A percentile compares a stretch with the other conserved stretches of the same genome.
These are phyloP conservation scores for Vanrija humicola DNA, from an alignment of 1,284 basidiomycete species.

Conservation along the genomic window DNA sequence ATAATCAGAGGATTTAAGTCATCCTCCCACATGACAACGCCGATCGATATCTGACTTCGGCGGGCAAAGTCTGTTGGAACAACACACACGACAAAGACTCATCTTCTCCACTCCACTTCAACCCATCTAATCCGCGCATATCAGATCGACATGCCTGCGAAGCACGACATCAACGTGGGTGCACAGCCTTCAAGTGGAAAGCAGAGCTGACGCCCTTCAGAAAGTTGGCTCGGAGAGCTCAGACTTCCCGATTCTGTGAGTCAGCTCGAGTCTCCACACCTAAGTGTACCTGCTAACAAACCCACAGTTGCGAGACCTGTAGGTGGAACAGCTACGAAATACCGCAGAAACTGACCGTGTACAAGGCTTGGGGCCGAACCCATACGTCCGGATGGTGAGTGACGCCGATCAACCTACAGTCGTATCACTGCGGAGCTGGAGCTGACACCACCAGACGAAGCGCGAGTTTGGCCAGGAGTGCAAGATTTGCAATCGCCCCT, in stretches of 20 bases:
- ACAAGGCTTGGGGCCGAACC: constrained; percentile 76
- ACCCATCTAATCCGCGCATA: background rate
- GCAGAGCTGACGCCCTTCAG: constrained; percentile 18
- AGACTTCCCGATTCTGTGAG: constrained; percentile 49
- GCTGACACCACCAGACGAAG: constrained; percentile 62
- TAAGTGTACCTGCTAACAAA: background rate
- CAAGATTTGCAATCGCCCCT: constrained; percentile 81
- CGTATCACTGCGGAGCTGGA: background rate
- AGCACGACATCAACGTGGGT: constrained; percentile 50
- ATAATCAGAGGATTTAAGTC: too few relatives aligned
- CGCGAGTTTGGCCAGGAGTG: constrained; percentile 94
- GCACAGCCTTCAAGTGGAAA: background rate
- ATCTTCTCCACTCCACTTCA: background rate
- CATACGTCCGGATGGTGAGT: constrained; percentile 81
- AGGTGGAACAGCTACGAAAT: constrained; percentile 32
- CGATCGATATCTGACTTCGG: too few relatives aligned
- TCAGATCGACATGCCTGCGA: constrained; percentile 32
- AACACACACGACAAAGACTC: too few relatives aligned
- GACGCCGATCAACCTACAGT: constrained; percentile 17
- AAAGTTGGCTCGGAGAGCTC: constrained; percentile 49
- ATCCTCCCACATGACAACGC: too few relatives aligned
- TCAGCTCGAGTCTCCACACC: background rate
- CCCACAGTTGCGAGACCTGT: constrained; percentile 73
- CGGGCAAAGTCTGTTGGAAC: too few relatives aligned
- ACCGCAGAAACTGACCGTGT: background rate